Base-by-base conservation (phyloP, 306 rosid genomes). In the Vicia villosa region DNA sequence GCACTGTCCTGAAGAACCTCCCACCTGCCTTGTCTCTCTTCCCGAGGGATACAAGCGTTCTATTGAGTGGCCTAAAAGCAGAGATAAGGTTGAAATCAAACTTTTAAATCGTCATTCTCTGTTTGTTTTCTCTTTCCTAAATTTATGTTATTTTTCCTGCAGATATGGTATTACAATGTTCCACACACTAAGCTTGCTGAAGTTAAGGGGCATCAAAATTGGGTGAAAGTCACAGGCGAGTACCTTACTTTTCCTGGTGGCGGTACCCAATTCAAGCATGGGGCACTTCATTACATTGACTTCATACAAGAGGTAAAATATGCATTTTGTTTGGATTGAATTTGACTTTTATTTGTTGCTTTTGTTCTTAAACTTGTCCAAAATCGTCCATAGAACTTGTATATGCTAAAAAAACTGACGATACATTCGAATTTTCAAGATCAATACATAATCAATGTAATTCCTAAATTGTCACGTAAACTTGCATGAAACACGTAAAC, bases 241-340 rank as follows among this genome's bases (percentile, higher is more conserved):
- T 87, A 80, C 77, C 95, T 95, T 69, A 91, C 97, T 67, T 95
- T 95, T 73, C 99, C 99, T 15, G 99, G 99, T 65, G 99, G 99
- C 20, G 99, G 99, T 78, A 95, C 99, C 52, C 99, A 95, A 77
- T 95, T 95, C 76, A 91, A 87, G 91, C 95, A 86, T 14, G 99
- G 99, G 34, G 99, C 99, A 28, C 99, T 95, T 84, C 99, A 95
- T 83, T 95, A 95, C 85, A 91, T 95, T 67, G 99, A 95, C 78
- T 95, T 91, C 68, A 79, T 95, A 43, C 95, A 89, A 78, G 85
- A 84, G 89, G 99, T 95, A 80, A 68, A 32, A 36, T 46, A 34
- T 55, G 38, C 51, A 20, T 62, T 61, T 16, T n/a, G 6, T 56
- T 61, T 16, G 62, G 63, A 34, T 54, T 28, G 47, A 16, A 57